Percentiles rank a stretch among this genome's conserved stretches.
These are phyloP conservation scores for Antrodiella citrinella DNA, from an alignment of 768 basidiomycete genomes.

Conservation along the genomic window DNA sequence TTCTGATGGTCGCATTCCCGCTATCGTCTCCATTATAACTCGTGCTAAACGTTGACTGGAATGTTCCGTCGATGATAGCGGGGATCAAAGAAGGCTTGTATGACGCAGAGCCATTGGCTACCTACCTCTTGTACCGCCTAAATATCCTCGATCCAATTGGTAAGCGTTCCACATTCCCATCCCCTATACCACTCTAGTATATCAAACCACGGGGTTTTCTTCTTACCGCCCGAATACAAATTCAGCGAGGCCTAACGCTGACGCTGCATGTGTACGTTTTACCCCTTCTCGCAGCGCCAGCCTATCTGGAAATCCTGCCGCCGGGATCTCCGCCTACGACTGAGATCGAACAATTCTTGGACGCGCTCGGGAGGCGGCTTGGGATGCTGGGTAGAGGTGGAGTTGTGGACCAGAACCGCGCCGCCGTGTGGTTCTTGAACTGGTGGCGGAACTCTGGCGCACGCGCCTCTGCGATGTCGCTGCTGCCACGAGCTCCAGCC, in stretches of 20 bases:
- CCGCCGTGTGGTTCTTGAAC: slow-evolving; percentile 73
- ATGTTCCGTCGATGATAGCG: slow-evolving; percentile 35
- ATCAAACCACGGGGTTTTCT: too few relatives aligned
- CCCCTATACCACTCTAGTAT: background rate
- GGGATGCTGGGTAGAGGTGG: slow-evolving; percentile 81
- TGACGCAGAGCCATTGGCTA: slow-evolving; percentile 74
- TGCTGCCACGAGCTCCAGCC: slow-evolving; percentile 15
- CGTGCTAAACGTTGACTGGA: background rate
- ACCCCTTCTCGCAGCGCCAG: slow-evolving; percentile 40
- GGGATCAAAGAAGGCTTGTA: slow-evolving; percentile 93
- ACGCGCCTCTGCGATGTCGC: slow-evolving; percentile 40
- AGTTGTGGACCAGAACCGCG: slow-evolving; percentile 57
- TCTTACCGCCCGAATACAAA: too few relatives aligned
- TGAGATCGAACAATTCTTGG: slow-evolving; percentile 60
- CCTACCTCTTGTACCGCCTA: slow-evolving; percentile 81
- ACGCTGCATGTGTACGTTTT: background rate
- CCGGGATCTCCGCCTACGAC: slow-evolving; percentile 45
- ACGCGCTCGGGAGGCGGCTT: slow-evolving; percentile 61
- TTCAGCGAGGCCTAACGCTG: too few relatives aligned
- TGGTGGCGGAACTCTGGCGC: slow-evolving; percentile 84
- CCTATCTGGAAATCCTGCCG: slow-evolving; percentile 59
- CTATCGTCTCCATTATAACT: background rate
- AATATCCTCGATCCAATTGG: slow-evolving; percentile 69
- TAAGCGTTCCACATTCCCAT: slow-evolving; percentile 34
- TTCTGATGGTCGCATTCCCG: background rate